Evolutionary conservation across 116 monocot genomes (phyloP).

Genomic region (Phalaenopsis hybrid): DNA sequence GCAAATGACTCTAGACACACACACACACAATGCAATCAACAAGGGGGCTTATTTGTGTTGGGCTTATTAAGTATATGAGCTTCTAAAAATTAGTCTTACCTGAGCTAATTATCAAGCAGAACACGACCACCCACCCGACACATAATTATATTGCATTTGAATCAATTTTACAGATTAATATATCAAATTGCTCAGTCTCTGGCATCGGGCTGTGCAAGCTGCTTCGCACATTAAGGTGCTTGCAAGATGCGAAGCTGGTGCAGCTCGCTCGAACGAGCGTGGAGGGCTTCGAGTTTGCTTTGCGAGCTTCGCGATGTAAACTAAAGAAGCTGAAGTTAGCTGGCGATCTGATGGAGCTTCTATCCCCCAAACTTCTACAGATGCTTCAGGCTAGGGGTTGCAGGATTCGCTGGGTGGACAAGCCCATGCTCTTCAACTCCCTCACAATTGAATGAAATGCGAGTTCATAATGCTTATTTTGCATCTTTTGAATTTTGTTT

Average conservation of each 20-base stretch:
- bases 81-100: no score
- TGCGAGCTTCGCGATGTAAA: conserved; percentile 41
- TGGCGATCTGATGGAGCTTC: conserved; percentile 22
- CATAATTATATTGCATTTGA: not conserved
- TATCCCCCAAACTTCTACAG: conserved; percentile 49
- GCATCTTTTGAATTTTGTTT: not conserved
- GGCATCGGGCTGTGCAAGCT: conserved; percentile 43
- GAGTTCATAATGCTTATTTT: not conserved
- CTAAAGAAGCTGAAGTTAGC: conserved; percentile 85
- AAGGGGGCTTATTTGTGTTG: no score
- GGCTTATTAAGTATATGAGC: no score
- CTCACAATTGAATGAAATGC: not conserved
- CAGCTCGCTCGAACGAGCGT: conserved; percentile 47
- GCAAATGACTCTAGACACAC: no score
- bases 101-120: no score
- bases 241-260: conserved; percentile 75
- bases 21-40: no score
- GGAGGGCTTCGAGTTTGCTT: conserved; percentile 50
- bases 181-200: conserved; percentile 59
- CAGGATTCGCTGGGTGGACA: conserved; percentile 65
- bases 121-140: not conserved
- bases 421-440: conserved; percentile 29
- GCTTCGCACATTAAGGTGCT: conserved; percentile 48
- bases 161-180: conserved; percentile 41
- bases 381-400: conserved; percentile 60